Conservation (phyloP, 2,329 filamentous ascomycete species). For the Exophiala calicioides region DNA sequence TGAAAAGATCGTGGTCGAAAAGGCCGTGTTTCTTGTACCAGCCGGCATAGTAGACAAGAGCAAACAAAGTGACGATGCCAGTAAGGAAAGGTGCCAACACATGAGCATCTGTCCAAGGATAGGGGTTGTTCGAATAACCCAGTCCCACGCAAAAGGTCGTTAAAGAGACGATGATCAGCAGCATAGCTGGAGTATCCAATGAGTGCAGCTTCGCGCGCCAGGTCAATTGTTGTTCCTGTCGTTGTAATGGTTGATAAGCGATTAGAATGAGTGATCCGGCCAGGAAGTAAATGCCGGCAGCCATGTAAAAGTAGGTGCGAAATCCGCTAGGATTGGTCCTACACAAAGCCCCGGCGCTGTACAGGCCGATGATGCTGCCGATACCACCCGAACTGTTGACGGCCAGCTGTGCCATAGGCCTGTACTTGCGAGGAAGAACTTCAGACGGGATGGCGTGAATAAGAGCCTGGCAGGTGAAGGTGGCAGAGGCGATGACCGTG, state of each 20-base stretch:
- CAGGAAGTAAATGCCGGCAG: conserved; percentile 1
- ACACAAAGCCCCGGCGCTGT: not conserved
- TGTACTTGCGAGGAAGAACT: conserved; percentile 6
- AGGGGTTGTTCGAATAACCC: conserved; percentile 1
- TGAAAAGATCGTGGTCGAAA: conserved; percentile 16
- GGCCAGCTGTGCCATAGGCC: not conserved
- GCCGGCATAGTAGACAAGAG: not conserved
- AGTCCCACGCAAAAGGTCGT: conserved; percentile 1
- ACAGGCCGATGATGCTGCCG: not conserved
- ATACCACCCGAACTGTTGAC: not conserved
- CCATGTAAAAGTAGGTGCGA: conserved; percentile 6
- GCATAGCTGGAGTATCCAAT: not conserved
- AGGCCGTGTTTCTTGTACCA: conserved; percentile 4
- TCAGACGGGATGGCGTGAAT: conserved; percentile 7
- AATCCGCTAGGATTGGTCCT: not conserved
- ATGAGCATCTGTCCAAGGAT: conserved; percentile 1
- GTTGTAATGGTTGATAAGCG: not conserved
- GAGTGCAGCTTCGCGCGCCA: not conserved
- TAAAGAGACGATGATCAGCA: not conserved
- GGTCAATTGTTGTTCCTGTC: not conserved
- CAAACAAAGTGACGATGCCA: not conserved
- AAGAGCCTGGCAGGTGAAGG: too few species aligned
- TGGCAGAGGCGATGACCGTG: too few species aligned
- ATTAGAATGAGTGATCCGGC: not conserved
- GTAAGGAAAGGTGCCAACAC: conserved; percentile 1